phyloP scores from a whole-genome alignment of 345 rosid genomes.

The Linum trigynum region DNA sequence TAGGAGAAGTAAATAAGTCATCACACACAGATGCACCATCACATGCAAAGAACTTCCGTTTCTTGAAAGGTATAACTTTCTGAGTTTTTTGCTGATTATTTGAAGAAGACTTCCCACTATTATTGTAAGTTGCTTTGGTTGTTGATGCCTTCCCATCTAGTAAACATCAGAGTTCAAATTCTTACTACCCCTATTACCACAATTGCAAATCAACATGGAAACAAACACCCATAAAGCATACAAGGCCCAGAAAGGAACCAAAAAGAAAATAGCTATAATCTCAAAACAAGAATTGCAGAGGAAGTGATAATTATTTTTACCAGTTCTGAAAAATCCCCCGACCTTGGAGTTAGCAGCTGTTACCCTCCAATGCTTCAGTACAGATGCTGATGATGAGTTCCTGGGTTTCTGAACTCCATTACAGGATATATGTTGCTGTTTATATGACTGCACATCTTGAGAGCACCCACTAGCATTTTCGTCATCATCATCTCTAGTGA shows the following conservation, averaged over 20 bases:
- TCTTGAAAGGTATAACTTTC: constrained; percentile 28
- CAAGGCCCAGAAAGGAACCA: not conserved
- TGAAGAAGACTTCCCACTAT: constrained; percentile 8
- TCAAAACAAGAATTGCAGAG: not conserved
- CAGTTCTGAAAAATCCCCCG: constrained; percentile 14
- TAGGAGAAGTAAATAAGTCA: constrained; percentile 15
- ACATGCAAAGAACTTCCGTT: constrained; percentile 23
- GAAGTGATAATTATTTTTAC: constrained; percentile 7
- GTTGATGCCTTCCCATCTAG: constrained; percentile 22
- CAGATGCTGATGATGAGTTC: constrained; percentile 4
- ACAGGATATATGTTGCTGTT: constrained; percentile 3
- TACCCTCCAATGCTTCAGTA: constrained; percentile 15
- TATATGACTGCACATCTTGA: constrained; percentile 9
- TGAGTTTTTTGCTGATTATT: constrained; percentile 25
- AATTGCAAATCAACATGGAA: not conserved
- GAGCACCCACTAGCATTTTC: constrained; percentile 9
- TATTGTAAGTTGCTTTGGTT: not conserved
- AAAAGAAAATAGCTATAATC: not conserved
- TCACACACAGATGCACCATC: constrained; percentile 11
- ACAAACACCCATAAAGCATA: constrained; percentile 5
- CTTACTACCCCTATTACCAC: not conserved
- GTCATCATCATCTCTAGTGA: constrained; percentile 24
- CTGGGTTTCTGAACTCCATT: constrained; percentile 11
- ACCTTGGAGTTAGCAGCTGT: constrained; percentile 17
- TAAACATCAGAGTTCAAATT: constrained; percentile 12